A percentile compares a stretch with the other conserved stretches of the same genome.
Evolutionary conservation across 257 asterid species (phyloP).

Genomic region (Nicotiana sylvestris): DNA sequence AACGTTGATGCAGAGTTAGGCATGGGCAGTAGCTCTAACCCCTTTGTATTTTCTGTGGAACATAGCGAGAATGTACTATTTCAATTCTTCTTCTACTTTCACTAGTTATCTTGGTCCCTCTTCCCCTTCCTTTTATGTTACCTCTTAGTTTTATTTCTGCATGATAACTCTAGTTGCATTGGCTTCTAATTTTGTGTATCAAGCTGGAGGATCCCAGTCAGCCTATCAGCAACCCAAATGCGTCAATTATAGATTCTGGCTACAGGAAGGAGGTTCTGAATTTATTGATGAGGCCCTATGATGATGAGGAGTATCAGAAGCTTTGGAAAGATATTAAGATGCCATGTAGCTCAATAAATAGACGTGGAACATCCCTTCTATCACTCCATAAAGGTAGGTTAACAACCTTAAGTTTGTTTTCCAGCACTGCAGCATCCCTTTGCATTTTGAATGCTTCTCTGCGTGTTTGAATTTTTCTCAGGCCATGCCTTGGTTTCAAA

Average conservation of each 20-base stretch:
- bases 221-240: neutral
- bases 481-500: neutral
- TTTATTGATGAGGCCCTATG: constrained; percentile 28
- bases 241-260: neutral
- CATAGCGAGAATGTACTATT: constrained; percentile 13
- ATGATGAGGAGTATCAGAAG: constrained; percentile 27
- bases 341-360: constrained; percentile 6
- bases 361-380: neutral
- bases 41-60: constrained; percentile 21
- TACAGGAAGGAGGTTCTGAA: constrained; percentile 27
- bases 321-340: constrained; percentile 23
- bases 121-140: neutral
- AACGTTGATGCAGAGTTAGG: constrained; percentile 10
- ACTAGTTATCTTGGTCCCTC: neutral
- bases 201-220: constrained; percentile 22
- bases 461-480: neutral
- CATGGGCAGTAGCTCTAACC: constrained; percentile 11
- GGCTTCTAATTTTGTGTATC: constrained; percentile 13
- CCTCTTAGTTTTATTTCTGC: neutral
- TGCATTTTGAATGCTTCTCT: neutral
- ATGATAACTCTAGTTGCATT: neutral
- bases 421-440: neutral
- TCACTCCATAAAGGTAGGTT: constrained; percentile 7
- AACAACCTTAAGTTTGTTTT: neutral
- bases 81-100: neutral